A percentile compares a stretch with the other conserved stretches of the same genome.
Evolutionary conservation across 441 rosid genomes (phyloP).

Genomic region (Breynia disticha): DNA sequence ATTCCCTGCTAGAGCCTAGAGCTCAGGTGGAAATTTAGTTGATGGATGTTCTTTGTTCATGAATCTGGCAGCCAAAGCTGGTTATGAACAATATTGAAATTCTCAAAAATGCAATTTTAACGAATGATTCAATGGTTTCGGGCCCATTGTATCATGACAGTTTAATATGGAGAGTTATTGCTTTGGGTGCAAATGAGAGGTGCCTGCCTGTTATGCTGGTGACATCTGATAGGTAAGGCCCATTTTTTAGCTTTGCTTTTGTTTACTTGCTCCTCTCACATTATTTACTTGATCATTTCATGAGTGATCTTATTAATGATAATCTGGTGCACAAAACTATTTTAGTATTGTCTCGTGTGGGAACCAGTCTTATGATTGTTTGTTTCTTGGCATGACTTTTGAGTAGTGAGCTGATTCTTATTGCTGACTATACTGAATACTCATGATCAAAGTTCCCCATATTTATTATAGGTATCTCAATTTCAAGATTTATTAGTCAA

Average conservation of each 20-base stretch:
- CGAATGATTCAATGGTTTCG: conserved; percentile 50
- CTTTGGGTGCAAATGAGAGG: conserved; percentile 73
- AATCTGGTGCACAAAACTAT: too few species aligned
- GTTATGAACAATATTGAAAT: conserved; percentile 86
- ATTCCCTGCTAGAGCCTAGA: background rate
- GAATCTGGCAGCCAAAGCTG: conserved; percentile 72
- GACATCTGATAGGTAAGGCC: conserved; percentile 72
- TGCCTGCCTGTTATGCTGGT: conserved; percentile 69
- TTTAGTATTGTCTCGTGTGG: too few species aligned
- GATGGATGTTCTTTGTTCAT: background rate
- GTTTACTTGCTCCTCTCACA: conserved; percentile 1
- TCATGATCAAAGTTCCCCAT: too few species aligned
- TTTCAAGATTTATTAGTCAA: too few species aligned
- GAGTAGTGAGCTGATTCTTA: too few species aligned
- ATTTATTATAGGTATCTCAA: too few species aligned
- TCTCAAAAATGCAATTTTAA: conserved; percentile 53
- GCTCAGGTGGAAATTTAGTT: background rate
- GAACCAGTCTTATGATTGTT: too few species aligned
- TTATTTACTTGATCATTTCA: background rate
- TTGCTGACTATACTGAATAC: too few species aligned
- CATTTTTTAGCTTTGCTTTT: conserved; percentile 11
- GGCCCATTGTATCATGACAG: conserved; percentile 85
- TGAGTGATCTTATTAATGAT: background rate
- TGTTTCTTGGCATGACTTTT: too few species aligned
- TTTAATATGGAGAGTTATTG: conserved; percentile 80